These are phyloP conservation scores for Trifolium fragiferum DNA, from an alignment of 306 rosid genomes.

Conservation along the genomic window DNA sequence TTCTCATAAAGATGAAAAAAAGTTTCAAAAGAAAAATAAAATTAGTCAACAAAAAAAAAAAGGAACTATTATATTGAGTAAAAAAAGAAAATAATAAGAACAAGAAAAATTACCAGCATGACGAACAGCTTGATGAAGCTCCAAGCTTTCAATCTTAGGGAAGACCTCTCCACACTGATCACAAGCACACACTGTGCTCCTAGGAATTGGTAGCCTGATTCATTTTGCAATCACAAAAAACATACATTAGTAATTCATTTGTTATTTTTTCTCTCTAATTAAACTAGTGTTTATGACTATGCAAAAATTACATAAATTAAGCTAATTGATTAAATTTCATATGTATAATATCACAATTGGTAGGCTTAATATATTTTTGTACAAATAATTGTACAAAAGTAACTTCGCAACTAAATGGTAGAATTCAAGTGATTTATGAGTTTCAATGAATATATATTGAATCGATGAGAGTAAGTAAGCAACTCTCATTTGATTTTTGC, in stretches of 20 bases:
- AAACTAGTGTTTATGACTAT: no score
- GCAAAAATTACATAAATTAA: no score
- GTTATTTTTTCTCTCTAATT: no score
- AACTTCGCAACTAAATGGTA: no score
- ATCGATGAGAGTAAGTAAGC: no score
- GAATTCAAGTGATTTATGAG: no score
- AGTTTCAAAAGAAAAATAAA: no score
- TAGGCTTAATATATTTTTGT: not conserved
- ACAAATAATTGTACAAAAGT: not conserved
- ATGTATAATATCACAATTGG: not conserved
- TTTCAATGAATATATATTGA: no score
- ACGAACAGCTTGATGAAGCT: slow-evolving; percentile 91
- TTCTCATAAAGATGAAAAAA: not conserved
- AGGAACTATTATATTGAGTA: no score
- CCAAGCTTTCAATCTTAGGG: slow-evolving; percentile 82
- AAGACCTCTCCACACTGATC: slow-evolving; percentile 93
- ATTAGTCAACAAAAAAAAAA: not conserved
- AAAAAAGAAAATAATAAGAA: not conserved
- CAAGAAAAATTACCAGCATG: slow-evolving; percentile 73
- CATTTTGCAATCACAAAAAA: slow-evolving; percentile 3
- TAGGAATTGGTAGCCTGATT: slow-evolving; percentile 74
- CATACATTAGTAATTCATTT: not conserved
- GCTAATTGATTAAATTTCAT: not conserved
- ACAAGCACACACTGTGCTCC: slow-evolving; percentile 78
- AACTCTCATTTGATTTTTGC: no score